Evolutionary conservation across 176 grass and related monocot species (phyloP).

Genomic region (Cenchrus purpureus): DNA sequence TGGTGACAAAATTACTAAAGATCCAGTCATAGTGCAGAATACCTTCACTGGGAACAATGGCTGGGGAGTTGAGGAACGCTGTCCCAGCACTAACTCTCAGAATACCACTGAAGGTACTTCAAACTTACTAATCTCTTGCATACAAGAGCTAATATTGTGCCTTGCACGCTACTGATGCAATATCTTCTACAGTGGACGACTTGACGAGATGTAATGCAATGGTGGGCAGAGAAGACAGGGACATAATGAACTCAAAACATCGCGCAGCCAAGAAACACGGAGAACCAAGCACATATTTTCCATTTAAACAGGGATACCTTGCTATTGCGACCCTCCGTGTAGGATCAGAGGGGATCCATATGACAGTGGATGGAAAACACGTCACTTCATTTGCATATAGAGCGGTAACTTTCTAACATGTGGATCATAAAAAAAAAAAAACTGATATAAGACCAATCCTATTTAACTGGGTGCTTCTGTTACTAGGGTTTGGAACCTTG

Average conservation of each 20-base stretch:
- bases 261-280: slow-evolving; percentile 41
- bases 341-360: slow-evolving; percentile 79
- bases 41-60: slow-evolving; percentile 63
- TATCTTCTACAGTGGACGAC: slow-evolving; percentile 61
- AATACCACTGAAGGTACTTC: slow-evolving; percentile 70
- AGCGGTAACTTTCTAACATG: slow-evolving; percentile 60
- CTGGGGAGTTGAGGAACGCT: slow-evolving; percentile 81
- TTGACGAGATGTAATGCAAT: slow-evolving; percentile 69
- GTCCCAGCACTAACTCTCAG: slow-evolving; percentile 53
- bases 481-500: slow-evolving; percentile 85
- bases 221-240: slow-evolving; percentile 62
- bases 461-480: slow-evolving; percentile 15
- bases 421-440: slow-evolving; percentile 29
- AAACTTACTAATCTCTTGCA: slow-evolving; percentile 26
- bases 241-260: slow-evolving; percentile 35
- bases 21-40: slow-evolving; percentile 89
- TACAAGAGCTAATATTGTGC: slow-evolving; percentile 17
- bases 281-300: slow-evolving; percentile 63
- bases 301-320: slow-evolving; percentile 89
- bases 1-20: slow-evolving; percentile 65
- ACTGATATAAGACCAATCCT: slow-evolving; percentile 11
- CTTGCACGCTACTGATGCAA: background rate
- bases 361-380: slow-evolving; percentile 85
- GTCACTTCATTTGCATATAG: slow-evolving; percentile 76
- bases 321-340: slow-evolving; percentile 76